Evolutionary conservation across 2,329 filamentous ascomycete genomes (phyloP), one percentile per base, ranked within the genome.

Genomic region (Ampelomyces quisqualis): DNA sequence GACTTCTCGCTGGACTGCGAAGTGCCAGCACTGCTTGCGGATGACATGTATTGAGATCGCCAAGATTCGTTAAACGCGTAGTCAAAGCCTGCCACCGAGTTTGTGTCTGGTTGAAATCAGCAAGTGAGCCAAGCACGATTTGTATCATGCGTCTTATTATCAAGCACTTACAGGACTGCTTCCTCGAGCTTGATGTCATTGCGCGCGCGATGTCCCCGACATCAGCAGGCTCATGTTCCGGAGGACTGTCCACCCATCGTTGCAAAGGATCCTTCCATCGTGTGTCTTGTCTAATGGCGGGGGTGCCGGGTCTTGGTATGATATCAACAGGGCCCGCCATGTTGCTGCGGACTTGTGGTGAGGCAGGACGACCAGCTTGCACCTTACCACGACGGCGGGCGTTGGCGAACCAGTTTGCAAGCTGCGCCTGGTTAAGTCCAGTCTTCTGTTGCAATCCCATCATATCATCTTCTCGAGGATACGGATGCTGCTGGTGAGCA

Each of bases 341-440:
- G 7, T 34, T 33, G 17, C 34, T 38, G 5, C 27, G 40, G 6
- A 37, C 40, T 42, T 49, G 42, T 2, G 49, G 43, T 23, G 38
- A 44, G 9, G 30, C 37, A n/a, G 45, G 38, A 7, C 28, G 42
- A 18, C 40, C 38, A 20, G 24, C 44, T 18, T 51, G 51, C 17
- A 55, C 39, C 13, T 59, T 57, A 14, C 48, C 55, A 10, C 59
- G 50, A 3, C 59, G 51, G 34, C 58, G 51, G 2, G 59, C 54
- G 22, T 62, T 62, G 4, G 58, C 57, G 14, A 62, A 60, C 59
- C 59, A 62, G 7, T 59, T 62, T 4, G 51, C 43, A 2, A 62
- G 50, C 10, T 62, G 59, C 2, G 49, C 49, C 23, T 49, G 55
- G 30, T 55, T 61, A 8, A 62, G 30, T 2, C 58, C 59, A 17